Evolutionary conservation across 345 rosid genomes (phyloP), one percentile per base, ranked within the genome.

Genomic region (Psidium guajava): DNA sequence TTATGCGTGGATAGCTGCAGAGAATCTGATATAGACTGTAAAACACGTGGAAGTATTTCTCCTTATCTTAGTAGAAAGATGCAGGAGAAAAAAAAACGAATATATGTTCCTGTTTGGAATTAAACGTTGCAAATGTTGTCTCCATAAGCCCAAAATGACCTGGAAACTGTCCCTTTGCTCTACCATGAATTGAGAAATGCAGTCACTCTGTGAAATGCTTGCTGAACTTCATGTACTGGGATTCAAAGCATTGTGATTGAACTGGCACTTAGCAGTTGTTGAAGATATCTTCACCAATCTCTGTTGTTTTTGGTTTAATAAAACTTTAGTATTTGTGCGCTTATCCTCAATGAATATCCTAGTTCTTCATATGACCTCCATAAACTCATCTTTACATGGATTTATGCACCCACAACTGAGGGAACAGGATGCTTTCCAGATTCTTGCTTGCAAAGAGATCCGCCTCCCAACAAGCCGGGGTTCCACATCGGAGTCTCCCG

Each of bases 381-480:
- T 55, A 7, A 7, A 55, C 58, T 55, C 25, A 21, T 55, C 58
- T 21, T 55, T 61, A 61, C 1, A 40, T 27, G 40, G 74, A 61
- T 61, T 61, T 61, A 28, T 61, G 40, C 58, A 52, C 14, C 56
- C 59, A 42, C 15, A n/a, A 54, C 82, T 57, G 61, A 52, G 81
- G 83, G 61, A 89, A 88, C 91, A 96, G 99, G 99, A 97, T 88
- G 94, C 98, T 81, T 95, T 97, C 86, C 94, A 89, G 85, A 91
- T 97, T 89, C 94, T 97, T 86, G 91, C 94, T 51, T 93, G 96
- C 93, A 97, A 95, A 93, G 98, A 97, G 89, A 94, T 97, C 50
- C 94, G 97, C 64, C 86, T 93, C 75, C 90, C 93, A 74, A 74
- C 92, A 27, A 85, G 87, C 57, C 93, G 96, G 36, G 95, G 95